Percentiles rank a stretch among this genome's conserved stretches.
Conservation (phyloP, 129 eudicot genomes). For the Oenanthe sinensis region DNA sequence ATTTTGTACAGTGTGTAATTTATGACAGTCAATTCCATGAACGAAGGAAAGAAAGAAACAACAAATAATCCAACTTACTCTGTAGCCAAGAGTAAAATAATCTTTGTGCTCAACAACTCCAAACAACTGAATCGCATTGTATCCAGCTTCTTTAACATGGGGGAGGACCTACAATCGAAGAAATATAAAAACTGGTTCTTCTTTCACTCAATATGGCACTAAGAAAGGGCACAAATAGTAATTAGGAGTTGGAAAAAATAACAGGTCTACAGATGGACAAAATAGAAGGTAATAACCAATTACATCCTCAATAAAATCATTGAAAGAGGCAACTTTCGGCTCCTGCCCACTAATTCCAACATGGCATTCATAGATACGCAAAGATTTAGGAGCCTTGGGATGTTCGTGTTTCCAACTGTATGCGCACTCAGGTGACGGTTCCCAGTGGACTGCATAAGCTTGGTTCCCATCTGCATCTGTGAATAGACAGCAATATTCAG, state of each 20-base stretch:
- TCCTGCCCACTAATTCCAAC: constrained; percentile 84
- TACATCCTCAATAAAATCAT: constrained; percentile 65
- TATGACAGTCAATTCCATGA: background rate
- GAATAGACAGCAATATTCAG: constrained; percentile 17
- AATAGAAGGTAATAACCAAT: constrained; percentile 10
- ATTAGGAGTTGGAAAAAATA: background rate
- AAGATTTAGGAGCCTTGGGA: constrained; percentile 63
- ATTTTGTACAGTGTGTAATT: background rate
- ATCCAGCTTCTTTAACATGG: constrained; percentile 80
- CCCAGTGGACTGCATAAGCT: constrained; percentile 93
- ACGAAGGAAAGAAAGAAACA: background rate
- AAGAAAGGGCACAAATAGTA: background rate
- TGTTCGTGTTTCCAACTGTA: constrained; percentile 68
- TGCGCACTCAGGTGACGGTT: constrained; percentile 76
- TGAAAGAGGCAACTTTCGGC: constrained; percentile 64
- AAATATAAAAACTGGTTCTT: background rate
- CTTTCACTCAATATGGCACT: background rate
- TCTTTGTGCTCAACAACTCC: constrained; percentile 97
- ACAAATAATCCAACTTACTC: constrained; percentile 48
- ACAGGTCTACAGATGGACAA: constrained; percentile 2
- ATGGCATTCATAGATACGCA: constrained; percentile 95
- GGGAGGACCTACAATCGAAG: constrained; percentile 59
- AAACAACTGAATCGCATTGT: constrained; percentile 83
- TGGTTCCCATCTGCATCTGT: constrained; percentile 79
- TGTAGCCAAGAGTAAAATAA: constrained; percentile 87